Evolutionary conservation across 2,329 filamentous ascomycete genomes (phyloP).

Genomic region (Trichoderma lentiforme): DNA sequence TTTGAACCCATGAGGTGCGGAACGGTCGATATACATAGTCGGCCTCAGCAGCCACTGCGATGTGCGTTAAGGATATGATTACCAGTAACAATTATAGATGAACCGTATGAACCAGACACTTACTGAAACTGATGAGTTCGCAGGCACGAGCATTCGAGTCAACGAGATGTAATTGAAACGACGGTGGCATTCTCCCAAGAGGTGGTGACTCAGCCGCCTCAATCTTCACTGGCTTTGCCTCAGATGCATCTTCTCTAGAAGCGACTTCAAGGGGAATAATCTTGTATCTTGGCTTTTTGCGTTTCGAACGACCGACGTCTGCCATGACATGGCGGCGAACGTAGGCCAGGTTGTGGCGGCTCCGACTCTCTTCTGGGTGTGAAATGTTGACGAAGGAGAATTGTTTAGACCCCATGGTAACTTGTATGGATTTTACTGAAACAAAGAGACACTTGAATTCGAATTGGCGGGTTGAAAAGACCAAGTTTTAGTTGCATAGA

Average conservation of each 20-base stretch:
- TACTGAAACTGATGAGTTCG: slow-evolving; percentile 2
- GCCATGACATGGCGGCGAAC: slow-evolving; percentile 9
- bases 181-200: background rate
- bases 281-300: background rate
- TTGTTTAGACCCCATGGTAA: background rate
- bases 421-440: too few species aligned
- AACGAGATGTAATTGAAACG: background rate
- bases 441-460: too few species aligned
- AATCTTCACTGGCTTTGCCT: background rate
- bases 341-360: background rate
- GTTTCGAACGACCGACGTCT: background rate
- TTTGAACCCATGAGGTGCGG: background rate
- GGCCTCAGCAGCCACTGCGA: background rate
- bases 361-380: background rate
- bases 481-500: background rate
- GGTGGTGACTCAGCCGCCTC: background rate
- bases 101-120: background rate
- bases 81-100: background rate
- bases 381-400: slow-evolving; percentile 5
- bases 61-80: background rate
- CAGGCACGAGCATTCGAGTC: background rate
- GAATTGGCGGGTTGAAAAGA: background rate
- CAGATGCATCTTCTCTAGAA: background rate
- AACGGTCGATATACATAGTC: slow-evolving; percentile 5
- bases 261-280: background rate